Evolutionary conservation across 2,329 filamentous ascomycete genomes (phyloP).

Genomic region (Fusarium sp.): DNA sequence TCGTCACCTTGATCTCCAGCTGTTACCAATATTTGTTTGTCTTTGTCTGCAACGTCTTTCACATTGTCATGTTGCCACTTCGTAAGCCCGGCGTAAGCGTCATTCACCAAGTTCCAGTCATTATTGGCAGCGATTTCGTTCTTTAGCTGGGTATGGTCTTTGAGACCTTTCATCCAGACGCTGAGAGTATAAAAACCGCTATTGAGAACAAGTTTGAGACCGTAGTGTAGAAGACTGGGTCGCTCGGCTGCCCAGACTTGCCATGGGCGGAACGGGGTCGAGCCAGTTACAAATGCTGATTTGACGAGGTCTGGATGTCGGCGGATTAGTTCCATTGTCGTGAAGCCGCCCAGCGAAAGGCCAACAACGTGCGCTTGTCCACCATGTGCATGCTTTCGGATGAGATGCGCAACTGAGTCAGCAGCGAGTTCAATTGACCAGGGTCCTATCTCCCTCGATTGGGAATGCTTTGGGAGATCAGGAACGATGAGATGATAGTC

Average conservation of each 20-base stretch:
- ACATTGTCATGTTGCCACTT: slow-evolving; percentile 45
- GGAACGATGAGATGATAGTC: slow-evolving; percentile 56
- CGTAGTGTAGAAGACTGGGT: slow-evolving; percentile 46
- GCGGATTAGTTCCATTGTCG: slow-evolving; percentile 10
- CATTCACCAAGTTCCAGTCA: slow-evolving; percentile 43
- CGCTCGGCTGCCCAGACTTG: slow-evolving; percentile 44
- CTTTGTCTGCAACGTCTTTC: slow-evolving; percentile 28
- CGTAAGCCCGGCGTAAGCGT: slow-evolving; percentile 42
- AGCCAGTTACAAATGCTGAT: slow-evolving; percentile 47
- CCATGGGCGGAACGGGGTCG: slow-evolving; percentile 50
- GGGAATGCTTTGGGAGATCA: slow-evolving; percentile 56
- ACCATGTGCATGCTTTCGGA: slow-evolving; percentile 51
- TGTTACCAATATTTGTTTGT: slow-evolving; percentile 44
- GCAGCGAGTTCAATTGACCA: slow-evolving; percentile 49
- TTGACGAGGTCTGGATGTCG: slow-evolving; percentile 29
- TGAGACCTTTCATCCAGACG: slow-evolving; percentile 46
- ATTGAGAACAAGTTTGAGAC: slow-evolving; percentile 44
- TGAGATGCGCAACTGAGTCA: slow-evolving; percentile 51
- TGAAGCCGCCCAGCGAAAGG: slow-evolving; percentile 54
- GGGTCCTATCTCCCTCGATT: slow-evolving; percentile 49
- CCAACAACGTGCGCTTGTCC: slow-evolving; percentile 56
- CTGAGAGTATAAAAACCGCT: slow-evolving; percentile 45
- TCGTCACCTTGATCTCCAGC: slow-evolving; percentile 53
- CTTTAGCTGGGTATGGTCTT: slow-evolving; percentile 48
- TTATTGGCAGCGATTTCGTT: slow-evolving; percentile 52